Conservation (phyloP, 768 basidiomycete species). For the Termitomyces sp. region DNA sequence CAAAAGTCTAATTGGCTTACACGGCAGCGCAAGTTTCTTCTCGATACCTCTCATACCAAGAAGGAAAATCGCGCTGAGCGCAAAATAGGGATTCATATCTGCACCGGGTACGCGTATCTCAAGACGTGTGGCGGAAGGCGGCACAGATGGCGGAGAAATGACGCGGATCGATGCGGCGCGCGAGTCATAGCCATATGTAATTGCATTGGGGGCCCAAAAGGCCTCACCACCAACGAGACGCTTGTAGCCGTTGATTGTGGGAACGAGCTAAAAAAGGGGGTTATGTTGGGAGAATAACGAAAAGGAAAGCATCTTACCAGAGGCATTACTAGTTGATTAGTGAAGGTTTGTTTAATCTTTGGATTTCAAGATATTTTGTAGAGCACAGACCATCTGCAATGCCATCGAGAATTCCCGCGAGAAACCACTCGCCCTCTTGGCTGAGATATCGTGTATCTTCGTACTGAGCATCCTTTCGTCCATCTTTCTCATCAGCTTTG, state of each 20-base stretch:
- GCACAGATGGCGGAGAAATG: constrained; percentile 86
- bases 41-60: constrained; percentile 86
- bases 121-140: constrained; percentile 76
- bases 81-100: constrained; percentile 93
- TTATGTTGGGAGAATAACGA: not conserved
- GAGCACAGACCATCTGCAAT: constrained; percentile 66
- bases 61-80: constrained; percentile 81
- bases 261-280: constrained; percentile 56
- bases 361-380: not conserved
- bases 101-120: constrained; percentile 96
- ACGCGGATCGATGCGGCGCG: constrained; percentile 90
- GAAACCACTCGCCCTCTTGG: constrained; percentile 81
- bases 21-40: constrained; percentile 61
- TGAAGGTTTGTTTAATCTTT: not conserved
- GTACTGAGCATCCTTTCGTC: constrained; percentile 65
- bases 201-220: constrained; percentile 91
- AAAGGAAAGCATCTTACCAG: constrained; percentile 40
- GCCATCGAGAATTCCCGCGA: constrained; percentile 90
- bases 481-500: constrained; percentile 51
- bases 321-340: constrained; percentile 54
- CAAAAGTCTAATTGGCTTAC: constrained; percentile 62
- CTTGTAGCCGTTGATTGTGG: constrained; percentile 96
- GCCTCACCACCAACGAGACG: constrained; percentile 90
- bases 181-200: constrained; percentile 95
- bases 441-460: constrained; percentile 85